Evolutionary conservation across 805 yeast species (phyloP).

Genomic region (Wickerhamomyces ciferrii): DNA sequence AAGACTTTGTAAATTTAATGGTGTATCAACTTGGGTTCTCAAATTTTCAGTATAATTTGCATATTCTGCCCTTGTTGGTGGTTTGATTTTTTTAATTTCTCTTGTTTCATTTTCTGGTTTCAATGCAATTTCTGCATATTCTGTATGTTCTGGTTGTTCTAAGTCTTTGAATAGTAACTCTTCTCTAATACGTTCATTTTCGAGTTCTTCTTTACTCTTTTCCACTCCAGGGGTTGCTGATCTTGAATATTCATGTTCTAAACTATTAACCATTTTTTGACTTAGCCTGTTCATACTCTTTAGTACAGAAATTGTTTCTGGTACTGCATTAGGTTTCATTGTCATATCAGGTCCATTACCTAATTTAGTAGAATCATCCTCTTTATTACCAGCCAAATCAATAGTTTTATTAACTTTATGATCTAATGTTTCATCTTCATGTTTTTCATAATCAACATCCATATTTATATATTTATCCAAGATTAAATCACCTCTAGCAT

Average conservation of each 20-base stretch:
- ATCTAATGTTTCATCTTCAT: constrained; percentile 34
- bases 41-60: constrained; percentile 14
- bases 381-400: constrained; percentile 76
- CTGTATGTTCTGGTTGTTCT: constrained; percentile 39
- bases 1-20: constrained; percentile 25
- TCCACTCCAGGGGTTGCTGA: constrained; percentile 25
- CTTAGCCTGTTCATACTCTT: constrained; percentile 87
- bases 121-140: constrained; percentile 42
- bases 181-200: constrained; percentile 30
- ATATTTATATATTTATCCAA: constrained; percentile 77
- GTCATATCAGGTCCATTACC: constrained; percentile 89
- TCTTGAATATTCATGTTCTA: constrained; percentile 38
- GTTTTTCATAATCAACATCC: constrained; percentile 53
- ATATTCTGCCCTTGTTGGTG: constrained; percentile 18
- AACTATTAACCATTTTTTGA: constrained; percentile 66
- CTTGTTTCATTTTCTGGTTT: constrained; percentile 13
- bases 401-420: constrained; percentile 62
- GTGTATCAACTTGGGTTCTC: constrained; percentile 10
- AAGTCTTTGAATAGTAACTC: constrained; percentile 49
- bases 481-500: constrained; percentile 77
- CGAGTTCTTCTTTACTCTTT: constrained; percentile 31
- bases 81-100: constrained; percentile 7
- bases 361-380: constrained; percentile 67
- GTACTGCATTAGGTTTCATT: constrained; percentile 58
- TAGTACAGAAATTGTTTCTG: constrained; percentile 70